Base-by-base conservation (phyloP, 257 asterid genomes). In the Mitragyna speciosa region DNA sequence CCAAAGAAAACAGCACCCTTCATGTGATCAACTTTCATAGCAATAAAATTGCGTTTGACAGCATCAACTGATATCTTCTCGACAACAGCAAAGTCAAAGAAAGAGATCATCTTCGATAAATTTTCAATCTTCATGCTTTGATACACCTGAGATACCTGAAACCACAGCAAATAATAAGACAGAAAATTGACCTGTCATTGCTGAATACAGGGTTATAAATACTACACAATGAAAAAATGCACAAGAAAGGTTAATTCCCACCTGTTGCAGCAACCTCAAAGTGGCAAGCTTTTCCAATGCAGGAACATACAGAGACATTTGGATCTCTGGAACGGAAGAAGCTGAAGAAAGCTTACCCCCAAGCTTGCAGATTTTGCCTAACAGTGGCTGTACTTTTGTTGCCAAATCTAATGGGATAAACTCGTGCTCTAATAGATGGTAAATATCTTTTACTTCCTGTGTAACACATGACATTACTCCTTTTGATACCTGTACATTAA, bases 11-110 rank as follows among this genome's bases (percentile, higher is more conserved):
- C 85, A 11, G 94, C 90, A 75, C 97, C 92, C 86, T 91, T 89
- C 89, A 85, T 81, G 82, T 93, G 93, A 85, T 93, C 94, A 67
- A 93, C 84, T 88, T 90, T 92, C 91, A 93, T 89, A 45, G 94
- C 87, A 82, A 93, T 61, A 79, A 95, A 95, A 78, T 88, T 87
- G 76, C 89, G 85, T 84, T 89, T 93, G 68, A 88, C 91, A 12
- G 99, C 99, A 85, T 95, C 98, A 47, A 91, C 97, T 26, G 94
- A 91, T 64, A 95, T 92, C 89, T 90, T 95, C 88, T 93, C 97
- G 41, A 95, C 94, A 76, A 78, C 80, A 24, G 92, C 81, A 77
- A 93, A 91, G 79, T 90, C 93, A 80, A 91, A 92, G 87, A 92
- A 94, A 26, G 97, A 91, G 73, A 93, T 86, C 84, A 91, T 85